phyloP scores from a whole-genome alignment of 73 alveolate genomes.

The Paramecium sexaurelia region DNA sequence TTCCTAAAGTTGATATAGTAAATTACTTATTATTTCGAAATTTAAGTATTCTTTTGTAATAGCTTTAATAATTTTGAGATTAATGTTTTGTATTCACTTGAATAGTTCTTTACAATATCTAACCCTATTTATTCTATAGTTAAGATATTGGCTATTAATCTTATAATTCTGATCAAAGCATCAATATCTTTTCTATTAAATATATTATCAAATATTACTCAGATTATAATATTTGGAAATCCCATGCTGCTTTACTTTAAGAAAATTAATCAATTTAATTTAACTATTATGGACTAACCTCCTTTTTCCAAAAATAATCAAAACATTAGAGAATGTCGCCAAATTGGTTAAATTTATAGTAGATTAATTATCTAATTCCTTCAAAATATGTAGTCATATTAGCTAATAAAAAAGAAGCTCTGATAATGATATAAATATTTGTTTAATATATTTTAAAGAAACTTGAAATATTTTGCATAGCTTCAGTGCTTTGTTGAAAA shows the following conservation, averaged over 20 bases:
- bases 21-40: neutral
- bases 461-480: slow-evolving; percentile 51
- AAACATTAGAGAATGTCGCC: slow-evolving; percentile 59
- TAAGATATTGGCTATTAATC: slow-evolving; percentile 63
- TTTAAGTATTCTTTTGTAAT: slow-evolving; percentile 16
- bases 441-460: slow-evolving; percentile 60
- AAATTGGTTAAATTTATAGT: slow-evolving; percentile 43
- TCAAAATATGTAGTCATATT: slow-evolving; percentile 67
- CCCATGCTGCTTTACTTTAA: slow-evolving; percentile 67
- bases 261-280: slow-evolving; percentile 46
- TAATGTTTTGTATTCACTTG: slow-evolving; percentile 9
- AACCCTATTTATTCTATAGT: slow-evolving; percentile 63
- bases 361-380: slow-evolving; percentile 58
- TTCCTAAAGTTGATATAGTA: neutral
- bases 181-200: slow-evolving; percentile 61
- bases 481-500: slow-evolving; percentile 25
- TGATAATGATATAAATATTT: slow-evolving; percentile 54
- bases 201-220: slow-evolving; percentile 44
- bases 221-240: slow-evolving; percentile 48
- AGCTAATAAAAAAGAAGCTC: slow-evolving; percentile 67
- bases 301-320: slow-evolving; percentile 58
- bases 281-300: slow-evolving; percentile 11
- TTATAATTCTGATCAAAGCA: slow-evolving; percentile 57
- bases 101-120: slow-evolving; percentile 47
- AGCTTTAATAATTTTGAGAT: slow-evolving; percentile 17